Evolutionary conservation across 1,139 yeast species (phyloP), one percentile per base, ranked within the genome.

Genomic region (Suhomyces chickasaworum): DNA sequence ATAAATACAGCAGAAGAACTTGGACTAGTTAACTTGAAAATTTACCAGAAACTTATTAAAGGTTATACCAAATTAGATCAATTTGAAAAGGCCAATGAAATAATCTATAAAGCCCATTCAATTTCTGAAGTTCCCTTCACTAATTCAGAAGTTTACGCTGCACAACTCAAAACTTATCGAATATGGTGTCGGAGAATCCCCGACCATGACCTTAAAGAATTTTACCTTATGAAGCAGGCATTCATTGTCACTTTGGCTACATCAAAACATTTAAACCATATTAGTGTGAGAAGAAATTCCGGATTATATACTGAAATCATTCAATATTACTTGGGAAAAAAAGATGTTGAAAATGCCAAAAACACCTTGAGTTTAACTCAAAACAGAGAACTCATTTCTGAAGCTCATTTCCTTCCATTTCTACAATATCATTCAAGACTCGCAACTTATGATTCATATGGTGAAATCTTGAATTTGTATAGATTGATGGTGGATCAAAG

Each of bases 401-500:
- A 69, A 45, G 42, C 48, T 12, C 67, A 66, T 41, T 70, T 57
- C 47, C 45, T 61, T 7, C 75, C 77, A 3, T 61, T 71, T 30
- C 54, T 72, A 41, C 56, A 56, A 32, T 56, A 52, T 51, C 62
- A 58, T 55, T 58, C 57, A 13, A 49, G 42, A 42, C 59, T 39
- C 25, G 61, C 46, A 53, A 65, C 59, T 46, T 65, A 59, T 55
- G 68, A 58, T 35, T 58, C 58, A 12, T 68, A 55, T 53, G 66
- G 68, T 22, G 59, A 54, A 46, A 61, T 69, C 6, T 57, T 72
- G 47, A 57, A 63, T 10, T 29, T 75, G 2, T 80, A 77, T 55
- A 63, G 71, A 37, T 63, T 66, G 39, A 71, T 79, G 75, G 70
- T 69, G 2, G 60, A 61, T 3, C 54, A 57, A 7, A 61, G 68